Conservation (phyloP, 179 eudicot species). For the Beta lomatogona region DNA sequence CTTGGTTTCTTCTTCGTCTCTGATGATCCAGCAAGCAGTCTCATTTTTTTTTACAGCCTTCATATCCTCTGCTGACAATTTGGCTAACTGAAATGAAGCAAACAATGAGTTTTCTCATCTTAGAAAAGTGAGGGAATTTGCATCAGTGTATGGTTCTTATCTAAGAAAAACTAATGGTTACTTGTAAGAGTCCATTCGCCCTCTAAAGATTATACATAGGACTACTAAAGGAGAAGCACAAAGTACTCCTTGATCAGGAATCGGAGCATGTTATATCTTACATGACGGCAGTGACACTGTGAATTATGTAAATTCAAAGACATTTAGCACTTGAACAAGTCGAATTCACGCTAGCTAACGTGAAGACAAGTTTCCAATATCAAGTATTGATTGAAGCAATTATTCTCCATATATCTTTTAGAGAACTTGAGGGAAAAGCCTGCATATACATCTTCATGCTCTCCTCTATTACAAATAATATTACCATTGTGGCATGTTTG, state of each 20-base stretch:
- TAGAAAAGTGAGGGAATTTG: background rate
- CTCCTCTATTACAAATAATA: too few species aligned
- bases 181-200: background rate
- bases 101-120: background rate
- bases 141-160: background rate
- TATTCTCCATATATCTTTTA: too few species aligned
- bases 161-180: background rate
- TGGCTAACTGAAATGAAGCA: slow-evolving; percentile 65
- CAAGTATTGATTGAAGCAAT: too few species aligned
- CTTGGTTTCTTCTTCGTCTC: slow-evolving; percentile 49
- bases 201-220: background rate
- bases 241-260: background rate
- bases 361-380: too few species aligned
- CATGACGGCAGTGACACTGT: too few species aligned
- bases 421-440: too few species aligned
- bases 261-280: too few species aligned
- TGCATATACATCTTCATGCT: too few species aligned
- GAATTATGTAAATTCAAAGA: too few species aligned
- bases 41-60: slow-evolving; percentile 84
- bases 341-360: too few species aligned
- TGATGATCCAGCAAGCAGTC: slow-evolving; percentile 68
- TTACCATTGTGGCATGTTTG: too few species aligned
- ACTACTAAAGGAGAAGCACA: background rate
- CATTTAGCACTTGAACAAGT: too few species aligned
- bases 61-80: slow-evolving; percentile 70